A percentile compares a stretch with the other conserved stretches of the same genome.
phyloP scores from a whole-genome alignment of 768 basidiomycete genomes.

The Cyclocybe cylindracea region DNA sequence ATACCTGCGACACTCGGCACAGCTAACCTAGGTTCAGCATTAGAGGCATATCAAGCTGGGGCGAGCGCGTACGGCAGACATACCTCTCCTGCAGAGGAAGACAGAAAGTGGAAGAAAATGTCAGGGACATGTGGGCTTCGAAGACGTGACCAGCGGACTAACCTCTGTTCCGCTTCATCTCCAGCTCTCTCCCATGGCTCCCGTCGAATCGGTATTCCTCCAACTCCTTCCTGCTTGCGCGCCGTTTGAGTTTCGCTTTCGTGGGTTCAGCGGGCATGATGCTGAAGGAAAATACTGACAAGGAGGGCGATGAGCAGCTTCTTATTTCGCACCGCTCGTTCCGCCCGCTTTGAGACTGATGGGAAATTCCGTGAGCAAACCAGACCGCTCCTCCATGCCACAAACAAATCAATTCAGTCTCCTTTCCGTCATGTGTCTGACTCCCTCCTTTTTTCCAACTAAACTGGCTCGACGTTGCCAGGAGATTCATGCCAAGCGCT shows the following conservation, averaged over 20 bases:
- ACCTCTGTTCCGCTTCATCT: conserved; percentile 73
- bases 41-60: too few species aligned
- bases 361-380: too few species aligned
- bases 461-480: too few species aligned
- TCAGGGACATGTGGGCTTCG: conserved; percentile 8
- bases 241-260: conserved; percentile 52
- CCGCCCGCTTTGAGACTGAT: too few species aligned
- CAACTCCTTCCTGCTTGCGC: conserved; percentile 46
- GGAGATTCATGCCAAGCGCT: too few species aligned
- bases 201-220: conserved; percentile 54
- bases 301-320: too few species aligned
- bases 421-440: too few species aligned
- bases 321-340: too few species aligned
- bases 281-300: too few species aligned
- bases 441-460: too few species aligned
- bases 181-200: conserved; percentile 64
- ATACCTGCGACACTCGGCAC: conserved; percentile 78
- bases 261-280: conserved; percentile 59
- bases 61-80: background rate
- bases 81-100: conserved; percentile 25
- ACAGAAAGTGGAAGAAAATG: conserved; percentile 3
- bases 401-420: too few species aligned
- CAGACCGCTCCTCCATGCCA: too few species aligned
- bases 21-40: conserved; percentile 52
- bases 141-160: conserved; percentile 4